phyloP scores from a whole-genome alignment of 208 protist species.

The Paratrypanosoma confusum region DNA sequence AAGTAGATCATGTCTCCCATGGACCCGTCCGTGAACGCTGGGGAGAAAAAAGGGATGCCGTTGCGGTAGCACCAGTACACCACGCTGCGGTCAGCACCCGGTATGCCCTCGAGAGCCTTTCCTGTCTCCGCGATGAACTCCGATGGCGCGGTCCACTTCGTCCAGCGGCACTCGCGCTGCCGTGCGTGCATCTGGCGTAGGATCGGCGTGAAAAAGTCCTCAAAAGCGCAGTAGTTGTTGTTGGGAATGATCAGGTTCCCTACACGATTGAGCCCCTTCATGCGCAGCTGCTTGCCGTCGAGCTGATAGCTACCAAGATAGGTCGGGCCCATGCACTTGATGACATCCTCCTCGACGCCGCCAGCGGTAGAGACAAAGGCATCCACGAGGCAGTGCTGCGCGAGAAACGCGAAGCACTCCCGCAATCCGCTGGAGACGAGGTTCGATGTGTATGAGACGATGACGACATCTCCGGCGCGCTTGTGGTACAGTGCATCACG shows the following conservation, averaged over 20 bases:
- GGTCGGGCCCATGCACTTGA: constrained; percentile 97
- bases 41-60: constrained; percentile 98
- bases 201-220: constrained; percentile 99
- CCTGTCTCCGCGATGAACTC: constrained; percentile 96
- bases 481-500: constrained; percentile 48
- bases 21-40: constrained; percentile 97
- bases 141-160: constrained; percentile 86
- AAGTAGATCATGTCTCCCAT: constrained; percentile 99
- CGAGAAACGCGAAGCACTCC: constrained; percentile 96
- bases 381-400: constrained; percentile 93
- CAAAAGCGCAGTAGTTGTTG: constrained; percentile 99
- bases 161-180: constrained; percentile 72
- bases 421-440: constrained; percentile 98
- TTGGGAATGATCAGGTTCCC: constrained; percentile 99
- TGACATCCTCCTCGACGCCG: constrained; percentile 99
- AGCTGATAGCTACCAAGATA: constrained; percentile 92
- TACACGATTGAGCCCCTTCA: constrained; percentile 95
- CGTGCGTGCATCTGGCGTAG: constrained; percentile 87
- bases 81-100: constrained; percentile 89
- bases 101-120: constrained; percentile 52
- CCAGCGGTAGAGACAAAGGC: constrained; percentile 98
- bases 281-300: constrained; percentile 81
- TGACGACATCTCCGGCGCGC: constrained; percentile 73
- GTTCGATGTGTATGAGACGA: constrained; percentile 99
- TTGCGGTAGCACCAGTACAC: constrained; percentile 98